Evolutionary conservation across 371 early-diverging fungal species (phyloP).

Genomic region (Lichtheimia corymbifera): DNA sequence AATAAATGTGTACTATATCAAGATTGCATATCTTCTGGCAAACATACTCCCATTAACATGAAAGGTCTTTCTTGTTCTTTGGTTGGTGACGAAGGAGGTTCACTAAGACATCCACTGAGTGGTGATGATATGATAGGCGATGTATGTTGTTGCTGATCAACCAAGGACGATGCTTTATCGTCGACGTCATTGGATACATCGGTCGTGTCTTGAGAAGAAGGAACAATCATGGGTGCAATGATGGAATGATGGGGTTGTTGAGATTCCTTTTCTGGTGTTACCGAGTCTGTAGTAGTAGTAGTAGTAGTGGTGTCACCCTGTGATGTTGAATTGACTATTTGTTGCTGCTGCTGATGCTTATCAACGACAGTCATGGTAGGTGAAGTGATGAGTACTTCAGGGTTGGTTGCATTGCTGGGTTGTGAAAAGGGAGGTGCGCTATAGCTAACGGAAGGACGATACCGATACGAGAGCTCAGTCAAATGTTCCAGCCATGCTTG

Average conservation of each 20-base stretch:
- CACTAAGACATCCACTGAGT: neutral
- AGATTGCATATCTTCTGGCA: conserved; percentile 1
- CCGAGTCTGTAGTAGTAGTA: too few species aligned
- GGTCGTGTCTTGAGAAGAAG: too few species aligned
- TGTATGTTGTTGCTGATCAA: neutral
- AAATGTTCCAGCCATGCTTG: conserved; percentile 37
- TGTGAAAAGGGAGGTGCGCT: conserved; percentile 10
- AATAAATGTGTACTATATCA: neutral
- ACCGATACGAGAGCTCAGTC: conserved; percentile 27
- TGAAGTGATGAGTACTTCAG: conserved; percentile 7
- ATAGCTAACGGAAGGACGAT: conserved; percentile 16
- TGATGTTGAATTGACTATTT: too few species aligned
- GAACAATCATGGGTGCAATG: too few species aligned
- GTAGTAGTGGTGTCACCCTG: too few species aligned
- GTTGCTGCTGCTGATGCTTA: neutral
- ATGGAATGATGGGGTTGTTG: too few species aligned
- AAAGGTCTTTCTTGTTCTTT: neutral
- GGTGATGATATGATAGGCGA: neutral
- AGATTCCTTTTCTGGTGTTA: too few species aligned
- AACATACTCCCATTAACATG: conserved; percentile 2
- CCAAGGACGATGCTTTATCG: neutral
- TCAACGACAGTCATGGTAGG: neutral
- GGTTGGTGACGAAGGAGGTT: neutral
- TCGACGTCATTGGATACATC: too few species aligned
- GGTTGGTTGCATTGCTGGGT: conserved; percentile 14